Conservation (phyloP, 2,329 filamentous ascomycete species). For the Xylaria sp. region DNA sequence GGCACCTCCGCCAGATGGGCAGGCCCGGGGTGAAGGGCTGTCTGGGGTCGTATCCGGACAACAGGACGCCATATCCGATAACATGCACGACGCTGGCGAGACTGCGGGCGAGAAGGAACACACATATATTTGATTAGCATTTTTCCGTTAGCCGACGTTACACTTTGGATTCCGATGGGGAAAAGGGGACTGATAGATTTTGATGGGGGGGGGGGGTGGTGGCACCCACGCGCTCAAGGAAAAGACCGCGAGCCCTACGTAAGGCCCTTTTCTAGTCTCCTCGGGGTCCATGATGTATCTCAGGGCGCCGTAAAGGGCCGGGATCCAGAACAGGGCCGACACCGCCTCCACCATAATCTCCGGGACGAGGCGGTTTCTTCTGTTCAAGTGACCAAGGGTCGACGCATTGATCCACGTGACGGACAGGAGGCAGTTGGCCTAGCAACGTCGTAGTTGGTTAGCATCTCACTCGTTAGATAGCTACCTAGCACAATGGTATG, state of each 20-base stretch:
- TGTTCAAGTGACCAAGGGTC: background rate
- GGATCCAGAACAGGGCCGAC: conserved; percentile 3
- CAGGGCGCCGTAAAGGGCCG: background rate
- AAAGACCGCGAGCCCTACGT: background rate
- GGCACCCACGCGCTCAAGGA: background rate
- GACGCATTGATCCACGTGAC: background rate
- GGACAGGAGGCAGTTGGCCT: conserved; percentile 3
- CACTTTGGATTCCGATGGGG: too few species aligned
- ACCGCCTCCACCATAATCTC: conserved; percentile 1
- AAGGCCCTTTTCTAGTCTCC: background rate
- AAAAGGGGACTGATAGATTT: too few species aligned
- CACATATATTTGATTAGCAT: too few species aligned
- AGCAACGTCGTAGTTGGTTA: background rate
- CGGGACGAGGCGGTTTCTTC: background rate
- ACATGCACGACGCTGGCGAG: background rate
- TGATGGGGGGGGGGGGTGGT: too few species aligned
- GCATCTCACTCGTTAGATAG: background rate
- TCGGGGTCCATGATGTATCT: background rate
- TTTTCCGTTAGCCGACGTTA: background rate
- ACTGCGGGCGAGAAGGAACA: background rate
- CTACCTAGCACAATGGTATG: background rate
- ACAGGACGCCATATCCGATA: background rate
- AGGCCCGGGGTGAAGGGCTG: background rate
- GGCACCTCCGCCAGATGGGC: background rate
- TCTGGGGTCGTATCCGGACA: conserved; percentile 1